These are phyloP conservation scores for Seiridium unicorne DNA, from an alignment of 2,329 filamentous ascomycete species.

Conservation along the genomic window DNA sequence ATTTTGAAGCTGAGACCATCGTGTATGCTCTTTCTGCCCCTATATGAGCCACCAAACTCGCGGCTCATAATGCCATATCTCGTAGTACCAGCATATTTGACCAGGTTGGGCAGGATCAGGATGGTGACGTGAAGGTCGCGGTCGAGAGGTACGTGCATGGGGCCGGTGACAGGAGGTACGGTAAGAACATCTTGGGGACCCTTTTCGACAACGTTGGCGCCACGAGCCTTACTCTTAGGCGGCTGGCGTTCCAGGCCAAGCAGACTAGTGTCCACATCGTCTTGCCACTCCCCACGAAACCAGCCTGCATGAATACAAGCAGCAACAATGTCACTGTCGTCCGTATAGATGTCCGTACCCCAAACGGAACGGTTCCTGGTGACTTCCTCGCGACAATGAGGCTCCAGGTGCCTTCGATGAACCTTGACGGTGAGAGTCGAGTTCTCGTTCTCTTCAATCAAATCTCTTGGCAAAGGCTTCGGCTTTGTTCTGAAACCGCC, in stretches of 20 bases:
- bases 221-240: conserved; percentile 32
- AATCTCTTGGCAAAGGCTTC: conserved; percentile 72
- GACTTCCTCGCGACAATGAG: conserved; percentile 75
- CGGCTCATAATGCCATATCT: conserved; percentile 81
- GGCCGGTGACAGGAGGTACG: conserved; percentile 57
- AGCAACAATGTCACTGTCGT: conserved; percentile 90
- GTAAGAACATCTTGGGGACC: conserved; percentile 42
- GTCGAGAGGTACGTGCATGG: conserved; percentile 61
- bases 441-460: conserved; percentile 74
- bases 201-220: conserved; percentile 21
- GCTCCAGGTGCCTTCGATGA: conserved; percentile 71
- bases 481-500: conserved; percentile 55
- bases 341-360: conserved; percentile 93
- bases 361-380: conserved; percentile 78
- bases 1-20: conserved; percentile 91
- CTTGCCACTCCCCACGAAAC: conserved; percentile 84
- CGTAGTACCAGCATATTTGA: conserved; percentile 72
- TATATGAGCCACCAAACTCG: conserved; percentile 64
- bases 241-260: conserved; percentile 51
- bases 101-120: conserved; percentile 75
- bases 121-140: conserved; percentile 86
- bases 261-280: conserved; percentile 70
- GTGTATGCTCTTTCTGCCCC: conserved; percentile 50
- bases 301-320: conserved; percentile 92
- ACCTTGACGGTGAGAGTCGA: conserved; percentile 89